Percentiles rank a stretch among this genome's conserved stretches.
phyloP scores from a whole-genome alignment of 306 rosid genomes.

The Prunus padus region DNA sequence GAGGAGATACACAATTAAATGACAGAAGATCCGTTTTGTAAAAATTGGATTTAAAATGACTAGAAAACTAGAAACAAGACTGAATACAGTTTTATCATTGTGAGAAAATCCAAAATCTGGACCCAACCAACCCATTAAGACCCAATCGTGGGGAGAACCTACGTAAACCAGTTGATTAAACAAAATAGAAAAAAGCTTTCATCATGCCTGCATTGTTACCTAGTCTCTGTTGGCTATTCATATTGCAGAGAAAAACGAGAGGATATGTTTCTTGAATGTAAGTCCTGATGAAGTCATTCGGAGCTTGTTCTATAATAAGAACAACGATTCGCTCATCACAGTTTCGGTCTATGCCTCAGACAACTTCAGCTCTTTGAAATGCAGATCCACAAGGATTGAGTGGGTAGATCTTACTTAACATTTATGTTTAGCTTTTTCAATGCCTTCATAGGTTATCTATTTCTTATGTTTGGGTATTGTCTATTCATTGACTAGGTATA shows the following conservation, averaged over 20 bases:
- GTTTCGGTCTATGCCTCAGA: slow-evolving; percentile 86
- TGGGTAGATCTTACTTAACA: slow-evolving; percentile 31
- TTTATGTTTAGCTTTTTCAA: not conserved
- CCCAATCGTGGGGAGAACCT: not conserved
- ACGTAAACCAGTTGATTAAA: not conserved
- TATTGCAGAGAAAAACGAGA: slow-evolving; percentile 65
- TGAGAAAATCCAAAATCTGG: not conserved
- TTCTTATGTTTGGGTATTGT: slow-evolving; percentile 11
- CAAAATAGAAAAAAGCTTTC: not conserved
- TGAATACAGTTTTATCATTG: too few species aligned
- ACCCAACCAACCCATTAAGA: not conserved
- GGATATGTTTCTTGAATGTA: slow-evolving; percentile 73
- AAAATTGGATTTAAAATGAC: not conserved
- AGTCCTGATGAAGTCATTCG: slow-evolving; percentile 79
- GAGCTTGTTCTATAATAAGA: slow-evolving; percentile 78
- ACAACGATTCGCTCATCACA: slow-evolving; percentile 78
- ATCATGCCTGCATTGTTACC: not conserved
- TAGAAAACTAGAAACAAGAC: not conserved
- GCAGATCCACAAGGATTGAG: slow-evolving; percentile 87
- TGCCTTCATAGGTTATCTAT: slow-evolving; percentile 11
- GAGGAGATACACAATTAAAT: not conserved
- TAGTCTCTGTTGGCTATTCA: slow-evolving; percentile 7
- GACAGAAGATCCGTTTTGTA: not conserved
- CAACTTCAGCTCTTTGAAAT: slow-evolving; percentile 78
- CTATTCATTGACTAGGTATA: slow-evolving; percentile 45